Evolutionary conservation across 441 rosid genomes (phyloP), one percentile per base, ranked within the genome.

Genomic region (Gossypium lobatum): DNA sequence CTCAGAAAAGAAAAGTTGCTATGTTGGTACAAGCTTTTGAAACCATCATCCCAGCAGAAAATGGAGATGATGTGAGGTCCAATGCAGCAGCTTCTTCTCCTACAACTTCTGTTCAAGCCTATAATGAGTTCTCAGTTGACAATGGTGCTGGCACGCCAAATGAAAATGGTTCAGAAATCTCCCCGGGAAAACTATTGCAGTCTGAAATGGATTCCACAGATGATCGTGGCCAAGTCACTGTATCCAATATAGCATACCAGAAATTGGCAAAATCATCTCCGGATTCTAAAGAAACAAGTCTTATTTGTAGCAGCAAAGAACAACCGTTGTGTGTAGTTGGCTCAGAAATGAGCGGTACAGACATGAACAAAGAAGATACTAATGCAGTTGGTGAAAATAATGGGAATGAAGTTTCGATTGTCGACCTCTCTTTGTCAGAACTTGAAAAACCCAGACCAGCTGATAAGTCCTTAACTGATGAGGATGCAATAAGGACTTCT

Each of bases 11-110:
- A 78, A 93, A 88, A 86, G 99, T 95, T 63, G 80, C 84, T 64
- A 81, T 89, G 81, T 92, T 95, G 76, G 96, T 93, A 61, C 86
- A 89, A 79, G 99, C 98, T 77, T 95, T 91, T 68, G 98, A 95
- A 83, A 83, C 87, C 11, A 76, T 95, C 45, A 60, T 60, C 23
- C 97, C 91, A 68, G 71, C 85, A 52, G 81, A 81, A 59, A 66
- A 14, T 61, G 74, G 57, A 34, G 18, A 77, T 37, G 61, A 34
- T 55, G 26, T 50, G 11, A 73, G 74, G 34, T 64, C 60, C 72
- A 75, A 69, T 50, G 16, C 66, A 67, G 71, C 55, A 55, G 70
- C 58, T 73, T 77, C 83, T 67, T 70, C 85, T 21, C 79, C 74
- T 11, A 39, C 75, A 73, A 68, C 78, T 77, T 78, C 74, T 21